phyloP scores from a whole-genome alignment of 345 rosid genomes.

The Linum trigynum region DNA sequence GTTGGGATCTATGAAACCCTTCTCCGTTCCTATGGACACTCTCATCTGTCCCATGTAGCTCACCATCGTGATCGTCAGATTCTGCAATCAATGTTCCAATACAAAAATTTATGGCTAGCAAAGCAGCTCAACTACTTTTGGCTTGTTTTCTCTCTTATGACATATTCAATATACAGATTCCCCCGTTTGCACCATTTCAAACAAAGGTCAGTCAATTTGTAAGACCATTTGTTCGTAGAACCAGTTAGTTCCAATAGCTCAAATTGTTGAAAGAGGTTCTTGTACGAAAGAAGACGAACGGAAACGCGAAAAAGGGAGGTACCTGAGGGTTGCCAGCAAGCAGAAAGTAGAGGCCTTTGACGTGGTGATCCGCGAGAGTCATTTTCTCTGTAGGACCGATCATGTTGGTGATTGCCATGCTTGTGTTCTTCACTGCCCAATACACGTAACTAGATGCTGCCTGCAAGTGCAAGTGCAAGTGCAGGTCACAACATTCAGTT shows the following conservation, averaged over 20 bases:
- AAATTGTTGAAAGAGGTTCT: too few relatives aligned
- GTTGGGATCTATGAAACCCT: constrained; percentile 28
- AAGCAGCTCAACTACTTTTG: too few relatives aligned
- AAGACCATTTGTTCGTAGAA: too few relatives aligned
- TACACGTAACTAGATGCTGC: background rate
- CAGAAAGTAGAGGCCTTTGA: background rate
- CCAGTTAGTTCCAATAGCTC: too few relatives aligned
- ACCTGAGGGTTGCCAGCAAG: background rate
- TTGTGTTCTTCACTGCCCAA: background rate
- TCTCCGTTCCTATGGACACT: constrained; percentile 22
- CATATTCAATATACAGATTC: too few relatives aligned
- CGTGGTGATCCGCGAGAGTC: background rate
- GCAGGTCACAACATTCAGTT: background rate
- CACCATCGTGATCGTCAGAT: constrained; percentile 15
- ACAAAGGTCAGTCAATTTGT: too few relatives aligned
- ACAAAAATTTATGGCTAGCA: too few relatives aligned
- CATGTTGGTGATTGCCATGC: background rate
- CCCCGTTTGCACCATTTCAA: too few relatives aligned
- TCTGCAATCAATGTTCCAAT: constrained; percentile 15
- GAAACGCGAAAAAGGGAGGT: background rate
- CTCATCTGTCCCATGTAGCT: constrained; percentile 33
- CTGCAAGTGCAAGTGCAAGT: background rate
- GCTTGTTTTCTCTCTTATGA: too few relatives aligned
- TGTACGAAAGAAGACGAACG: too few relatives aligned
- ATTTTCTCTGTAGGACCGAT: background rate